A percentile compares a stretch with the other conserved stretches of the same genome.
Evolutionary conservation across 108 stramenopile genomes (phyloP).

Genomic region (Chaetoceros tenuissimus): DNA sequence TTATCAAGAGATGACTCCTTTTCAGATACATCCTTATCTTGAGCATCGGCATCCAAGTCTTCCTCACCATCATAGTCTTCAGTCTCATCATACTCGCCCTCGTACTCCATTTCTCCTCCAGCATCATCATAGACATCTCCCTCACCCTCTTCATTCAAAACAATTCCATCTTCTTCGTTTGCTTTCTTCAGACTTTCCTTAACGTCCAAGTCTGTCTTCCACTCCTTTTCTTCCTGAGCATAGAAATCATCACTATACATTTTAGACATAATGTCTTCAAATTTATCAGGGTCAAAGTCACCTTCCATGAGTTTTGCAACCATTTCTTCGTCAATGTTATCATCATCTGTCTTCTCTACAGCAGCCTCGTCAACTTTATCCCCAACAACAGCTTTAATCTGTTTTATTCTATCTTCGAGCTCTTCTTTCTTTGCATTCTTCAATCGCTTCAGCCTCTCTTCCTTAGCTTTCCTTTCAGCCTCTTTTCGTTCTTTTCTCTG

Average conservation of each 20-base stretch:
- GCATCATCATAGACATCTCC: slow-evolving; percentile 63
- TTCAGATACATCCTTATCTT: slow-evolving; percentile 7
- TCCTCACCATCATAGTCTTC: slow-evolving; percentile 29
- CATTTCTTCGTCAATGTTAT: slow-evolving; percentile 53
- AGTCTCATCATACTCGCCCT: slow-evolving; percentile 9
- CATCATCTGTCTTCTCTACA: slow-evolving; percentile 8
- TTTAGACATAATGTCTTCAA: slow-evolving; percentile 75
- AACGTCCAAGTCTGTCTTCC: slow-evolving; percentile 72
- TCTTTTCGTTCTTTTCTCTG: slow-evolving; percentile 87
- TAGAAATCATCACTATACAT: slow-evolving; percentile 95
- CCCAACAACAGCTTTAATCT: slow-evolving; percentile 76
- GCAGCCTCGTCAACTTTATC: slow-evolving; percentile 19
- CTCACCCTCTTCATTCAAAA: slow-evolving; percentile 47
- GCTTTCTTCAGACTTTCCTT: slow-evolving; percentile 41
- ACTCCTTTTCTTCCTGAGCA: slow-evolving; percentile 72
- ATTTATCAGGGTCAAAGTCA: slow-evolving; percentile 93
- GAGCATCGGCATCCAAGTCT: slow-evolving; percentile 20
- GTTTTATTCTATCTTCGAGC: slow-evolving; percentile 64
- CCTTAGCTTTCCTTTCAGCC: slow-evolving; percentile 87
- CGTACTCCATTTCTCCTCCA: slow-evolving; percentile 24
- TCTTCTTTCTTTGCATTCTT: slow-evolving; percentile 95
- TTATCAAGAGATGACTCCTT: slow-evolving; percentile 46
- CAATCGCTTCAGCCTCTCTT: slow-evolving; percentile 88
- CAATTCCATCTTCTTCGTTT: slow-evolving; percentile 38
- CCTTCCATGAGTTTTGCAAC: slow-evolving; percentile 86